These are phyloP conservation scores for Ogataea minuta DNA, from an alignment of 805 yeast genomes.

Conservation along the genomic window DNA sequence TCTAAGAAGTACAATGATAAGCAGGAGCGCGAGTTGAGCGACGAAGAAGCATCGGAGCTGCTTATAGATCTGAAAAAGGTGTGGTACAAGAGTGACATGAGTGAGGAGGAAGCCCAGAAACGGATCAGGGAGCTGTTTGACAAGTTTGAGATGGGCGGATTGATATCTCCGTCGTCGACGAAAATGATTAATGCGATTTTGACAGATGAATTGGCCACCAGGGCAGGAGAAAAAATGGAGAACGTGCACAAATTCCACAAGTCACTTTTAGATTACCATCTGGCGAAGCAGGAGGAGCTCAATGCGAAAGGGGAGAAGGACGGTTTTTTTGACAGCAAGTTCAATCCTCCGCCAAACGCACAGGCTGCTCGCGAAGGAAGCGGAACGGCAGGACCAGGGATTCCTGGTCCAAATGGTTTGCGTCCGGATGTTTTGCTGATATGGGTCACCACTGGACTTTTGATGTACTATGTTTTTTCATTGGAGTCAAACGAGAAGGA, in stretches of 20 bases:
- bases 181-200: conserved; percentile 28
- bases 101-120: conserved; percentile 17
- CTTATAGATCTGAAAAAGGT: conserved; percentile 25
- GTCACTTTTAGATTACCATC: conserved; percentile 30
- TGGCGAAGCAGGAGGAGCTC: conserved; percentile 27
- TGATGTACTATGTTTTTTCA: conserved; percentile 19
- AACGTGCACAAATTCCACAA: conserved; percentile 33
- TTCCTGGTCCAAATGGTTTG: conserved; percentile 13
- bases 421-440: conserved; percentile 23
- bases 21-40: conserved; percentile 28
- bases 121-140: conserved; percentile 23
- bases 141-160: conserved; percentile 33
- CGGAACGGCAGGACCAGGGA: conserved; percentile 6
- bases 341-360: conserved; percentile 23
- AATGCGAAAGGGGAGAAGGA: conserved; percentile 5
- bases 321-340: conserved; percentile 22
- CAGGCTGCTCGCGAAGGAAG: neutral
- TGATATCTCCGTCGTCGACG: conserved; percentile 30
- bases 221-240: conserved; percentile 31
- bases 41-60: conserved; percentile 29
- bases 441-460: conserved; percentile 21
- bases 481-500: conserved; percentile 29
- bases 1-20: conserved; percentile 22
- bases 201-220: conserved; percentile 23
- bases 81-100: conserved; percentile 25